Evolutionary conservation across 257 asterid genomes (phyloP), one percentile per base, ranked within the genome.

Genomic region (Cinchona pubescens): DNA sequence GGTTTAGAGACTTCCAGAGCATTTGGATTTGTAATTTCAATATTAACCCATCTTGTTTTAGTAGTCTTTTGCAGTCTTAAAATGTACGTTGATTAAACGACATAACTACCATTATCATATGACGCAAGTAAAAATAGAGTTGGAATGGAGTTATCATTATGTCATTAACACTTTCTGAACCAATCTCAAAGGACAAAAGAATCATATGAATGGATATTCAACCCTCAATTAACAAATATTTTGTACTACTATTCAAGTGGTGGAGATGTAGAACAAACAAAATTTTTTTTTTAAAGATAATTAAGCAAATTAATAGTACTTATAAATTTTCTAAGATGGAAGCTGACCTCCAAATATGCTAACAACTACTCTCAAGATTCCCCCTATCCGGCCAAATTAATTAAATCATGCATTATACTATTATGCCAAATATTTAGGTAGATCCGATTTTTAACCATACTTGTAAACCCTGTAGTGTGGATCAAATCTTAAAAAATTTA

Each of bases 301-400:
- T 27, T 25, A 25, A 59, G 61, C 61, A n/a, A 13, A 59, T 59
- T n/a, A 25, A 10, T 25, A 59, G 34, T 59, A 61, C 40, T 13
- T 18, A n/a, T n/a, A n/a, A 18, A 7, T 61, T 32, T 29, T 60
- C 48, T 19, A 71, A 27, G 64, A n/a, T 53, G 15, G 15, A 38
- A 53, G 49, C 49, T 34, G 23, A 34, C 49, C 13, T 63, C 11
- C 48, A 53, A 72, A 69, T 38, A 58, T 71, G 35, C 35, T 45
- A 45, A 35, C 59, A 56, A 38, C 76, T 77, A 59, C 49, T 72
- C 37, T 29, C 62, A 78, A 79, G 85, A 86, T 83, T 84, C 90
- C 80, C 76, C 32, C 58, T 29, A 37, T 76, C 84, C 56, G 79
- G 76, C 85, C 70, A 80, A 78, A 58, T 14, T 4, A 30, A 66